Percentiles rank a stretch among this genome's conserved stretches.
Evolutionary conservation across 2,329 filamentous ascomycete species (phyloP).

Genomic region (Paraphoma chrysanthemicola): DNA sequence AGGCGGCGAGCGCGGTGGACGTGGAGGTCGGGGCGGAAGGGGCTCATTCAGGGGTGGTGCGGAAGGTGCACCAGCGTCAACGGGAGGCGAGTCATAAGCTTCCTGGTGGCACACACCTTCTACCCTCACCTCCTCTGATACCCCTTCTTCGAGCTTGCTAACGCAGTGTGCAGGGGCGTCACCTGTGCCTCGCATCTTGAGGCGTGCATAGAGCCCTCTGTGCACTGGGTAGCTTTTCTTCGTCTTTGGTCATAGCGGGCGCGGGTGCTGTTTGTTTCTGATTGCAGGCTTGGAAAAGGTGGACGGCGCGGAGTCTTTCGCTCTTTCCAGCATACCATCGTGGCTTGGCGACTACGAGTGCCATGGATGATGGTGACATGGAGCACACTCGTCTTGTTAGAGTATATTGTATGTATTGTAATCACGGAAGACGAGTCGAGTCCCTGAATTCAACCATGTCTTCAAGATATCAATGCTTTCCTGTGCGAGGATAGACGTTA

Average conservation of each 20-base stretch:
- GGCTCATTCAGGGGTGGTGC: conserved; percentile 42
- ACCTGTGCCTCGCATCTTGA: not conserved
- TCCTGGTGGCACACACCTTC: conserved; percentile 10
- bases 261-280: conserved; percentile 24
- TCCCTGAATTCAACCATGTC: not conserved
- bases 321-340: not conserved
- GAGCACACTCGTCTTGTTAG: not conserved
- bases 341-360: too few species aligned
- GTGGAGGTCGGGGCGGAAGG: conserved; percentile 51
- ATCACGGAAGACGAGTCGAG: not conserved
- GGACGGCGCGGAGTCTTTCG: not conserved
- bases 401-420: not conserved
- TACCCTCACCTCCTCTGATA: conserved; percentile 37
- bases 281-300: not conserved
- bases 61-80: conserved; percentile 43
- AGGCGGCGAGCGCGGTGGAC: conserved; percentile 52
- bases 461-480: too few species aligned
- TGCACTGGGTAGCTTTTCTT: conserved; percentile 16
- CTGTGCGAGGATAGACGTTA: too few species aligned
- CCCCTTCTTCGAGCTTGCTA: conserved; percentile 35
- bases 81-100: conserved; percentile 48
- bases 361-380: too few species aligned
- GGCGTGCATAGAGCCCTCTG: conserved; percentile 9
- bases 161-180: conserved; percentile 17
- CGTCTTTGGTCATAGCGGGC: conserved; percentile 39